Base-by-base conservation (phyloP, 805 yeast genomes). In the Suhomyces xylopsoci region DNA sequence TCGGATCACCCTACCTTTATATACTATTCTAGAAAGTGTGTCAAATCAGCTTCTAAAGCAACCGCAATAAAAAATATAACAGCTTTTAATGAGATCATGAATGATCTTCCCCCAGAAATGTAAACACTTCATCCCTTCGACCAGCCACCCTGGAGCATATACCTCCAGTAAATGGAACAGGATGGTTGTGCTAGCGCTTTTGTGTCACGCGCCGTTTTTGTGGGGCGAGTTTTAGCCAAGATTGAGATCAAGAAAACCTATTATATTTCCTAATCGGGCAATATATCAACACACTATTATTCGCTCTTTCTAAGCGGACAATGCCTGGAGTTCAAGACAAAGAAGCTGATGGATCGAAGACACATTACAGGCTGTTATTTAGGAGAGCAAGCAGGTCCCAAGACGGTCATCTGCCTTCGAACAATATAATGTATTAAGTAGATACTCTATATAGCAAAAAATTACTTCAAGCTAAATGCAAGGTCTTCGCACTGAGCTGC, bases 181-280 rank as follows among this genome's bases (percentile, higher is more conserved):
- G 20, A 7, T 36, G 41, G 40, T 7, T 3, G 20, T 15, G 14
- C 7, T 5, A n/a, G 20, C 4, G 5, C 10, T 8, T 42, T 42
- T 42, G 45, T 42, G 45, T 22, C 45, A 24, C 19, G 7, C 12
- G n/a, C 7, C 45, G 15, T 20, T 42, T 42, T 42, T 42, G 30
- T 42, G 45, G 15, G 28, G 26, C 45, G 28, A 24, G 30, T 4
- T 17, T 17, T 22, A 42, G 45, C 30, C 22, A 17, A 10, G n/a
- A 28, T 17, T 10, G 7, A 17, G 36, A 47, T 47, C 45, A 12
- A n/a, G 25, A 8, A 8, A 36, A 19, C 20, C 20, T 38, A 49
- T 52, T 19, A 49, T 19, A 28, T 48, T 58, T 34, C 61, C 60
- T 45, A 53, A 48, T 51, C 49, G 32, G 62, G 62, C 7, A 53